phyloP scores from a whole-genome alignment of 768 basidiomycete genomes.

The Gloeostereum incarnatum region DNA sequence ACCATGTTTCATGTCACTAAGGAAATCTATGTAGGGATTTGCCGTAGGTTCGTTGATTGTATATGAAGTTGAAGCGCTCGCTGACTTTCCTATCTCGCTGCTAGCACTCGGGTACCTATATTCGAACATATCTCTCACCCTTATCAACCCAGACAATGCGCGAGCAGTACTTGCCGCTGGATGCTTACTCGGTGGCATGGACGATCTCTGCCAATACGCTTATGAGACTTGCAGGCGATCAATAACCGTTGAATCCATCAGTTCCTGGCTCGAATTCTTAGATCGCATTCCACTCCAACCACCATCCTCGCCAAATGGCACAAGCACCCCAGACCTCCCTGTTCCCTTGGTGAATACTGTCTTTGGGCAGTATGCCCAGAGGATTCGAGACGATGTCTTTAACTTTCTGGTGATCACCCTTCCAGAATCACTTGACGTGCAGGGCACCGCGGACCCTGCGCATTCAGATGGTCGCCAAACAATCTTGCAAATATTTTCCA shows the following conservation, averaged over 20 bases:
- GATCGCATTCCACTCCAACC: slow-evolving; percentile 39
- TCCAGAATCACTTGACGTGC: slow-evolving; percentile 54
- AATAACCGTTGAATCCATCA: slow-evolving; percentile 66
- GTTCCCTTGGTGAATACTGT: slow-evolving; percentile 34
- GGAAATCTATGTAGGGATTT: slow-evolving; percentile 48
- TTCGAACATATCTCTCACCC: slow-evolving; percentile 58
- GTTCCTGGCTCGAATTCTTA: slow-evolving; percentile 71
- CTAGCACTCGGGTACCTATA: slow-evolving; percentile 75
- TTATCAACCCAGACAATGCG: slow-evolving; percentile 71
- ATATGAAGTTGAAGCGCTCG: slow-evolving; percentile 8
- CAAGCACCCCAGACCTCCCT: slow-evolving; percentile 37
- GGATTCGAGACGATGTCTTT: slow-evolving; percentile 68
- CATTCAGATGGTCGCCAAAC: slow-evolving; percentile 54
- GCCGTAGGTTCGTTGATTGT: slow-evolving; percentile 47
- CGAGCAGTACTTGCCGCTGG: slow-evolving; percentile 81
- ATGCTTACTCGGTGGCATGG: slow-evolving; percentile 80
- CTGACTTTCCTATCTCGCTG: slow-evolving; percentile 10
- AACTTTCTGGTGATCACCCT: slow-evolving; percentile 70
- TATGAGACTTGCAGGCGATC: slow-evolving; percentile 72
- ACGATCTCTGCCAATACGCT: slow-evolving; percentile 72
- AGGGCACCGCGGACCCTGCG: slow-evolving; percentile 25
- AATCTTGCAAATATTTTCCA: slow-evolving; percentile 65
- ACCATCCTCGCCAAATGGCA: slow-evolving; percentile 33
- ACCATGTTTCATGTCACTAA: slow-evolving; percentile 4
- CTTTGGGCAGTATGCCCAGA: slow-evolving; percentile 71